Evolutionary conservation across 306 rosid species (phyloP).

Genomic region (Pyrus communis): DNA sequence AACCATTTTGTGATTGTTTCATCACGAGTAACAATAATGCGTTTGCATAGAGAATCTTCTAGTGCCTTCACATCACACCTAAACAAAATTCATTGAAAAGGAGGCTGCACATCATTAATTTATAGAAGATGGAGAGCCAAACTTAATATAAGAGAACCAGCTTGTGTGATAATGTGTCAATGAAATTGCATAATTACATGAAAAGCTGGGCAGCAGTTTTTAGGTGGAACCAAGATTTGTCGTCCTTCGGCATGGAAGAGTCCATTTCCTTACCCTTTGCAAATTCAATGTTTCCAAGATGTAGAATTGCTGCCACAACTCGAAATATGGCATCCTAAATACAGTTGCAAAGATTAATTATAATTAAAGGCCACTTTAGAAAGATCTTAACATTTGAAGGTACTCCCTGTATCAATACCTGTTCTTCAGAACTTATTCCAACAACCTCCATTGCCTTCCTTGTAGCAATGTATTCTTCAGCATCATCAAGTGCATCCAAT

Average conservation of each 20-base stretch:
- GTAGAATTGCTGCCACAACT: conserved; percentile 96
- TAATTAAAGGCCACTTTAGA: conserved; percentile 15
- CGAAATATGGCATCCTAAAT: conserved; percentile 90
- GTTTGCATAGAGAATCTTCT: conserved; percentile 99
- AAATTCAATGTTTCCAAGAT: conserved; percentile 95
- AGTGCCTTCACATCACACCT: conserved; percentile 96
- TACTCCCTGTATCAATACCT: conserved; percentile 45
- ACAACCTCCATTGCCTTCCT: conserved; percentile 93
- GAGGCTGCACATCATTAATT: not conserved
- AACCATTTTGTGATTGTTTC: conserved; percentile 87
- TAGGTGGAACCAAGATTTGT: conserved; percentile 80
- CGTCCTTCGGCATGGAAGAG: conserved; percentile 86
- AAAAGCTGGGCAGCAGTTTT: conserved; percentile 88
- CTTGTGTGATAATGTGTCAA: conserved; percentile 19
- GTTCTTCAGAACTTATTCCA: conserved; percentile 82
- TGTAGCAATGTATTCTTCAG: conserved; percentile 73
- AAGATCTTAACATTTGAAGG: conserved; percentile 18
- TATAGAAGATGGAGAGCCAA: conserved; percentile 19
- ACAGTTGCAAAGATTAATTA: conserved; percentile 4
- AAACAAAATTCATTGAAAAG: conserved; percentile 14
- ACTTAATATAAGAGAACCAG: conserved; percentile 3
- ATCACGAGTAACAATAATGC: conserved; percentile 93
- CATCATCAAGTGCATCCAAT: conserved; percentile 81
- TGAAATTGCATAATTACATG: conserved; percentile 40
- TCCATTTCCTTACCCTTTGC: conserved; percentile 84